Evolutionary conservation across 2,329 filamentous ascomycete genomes (phyloP), one percentile per base, ranked within the genome.

Genomic region (Exophiala xenobiotica): DNA sequence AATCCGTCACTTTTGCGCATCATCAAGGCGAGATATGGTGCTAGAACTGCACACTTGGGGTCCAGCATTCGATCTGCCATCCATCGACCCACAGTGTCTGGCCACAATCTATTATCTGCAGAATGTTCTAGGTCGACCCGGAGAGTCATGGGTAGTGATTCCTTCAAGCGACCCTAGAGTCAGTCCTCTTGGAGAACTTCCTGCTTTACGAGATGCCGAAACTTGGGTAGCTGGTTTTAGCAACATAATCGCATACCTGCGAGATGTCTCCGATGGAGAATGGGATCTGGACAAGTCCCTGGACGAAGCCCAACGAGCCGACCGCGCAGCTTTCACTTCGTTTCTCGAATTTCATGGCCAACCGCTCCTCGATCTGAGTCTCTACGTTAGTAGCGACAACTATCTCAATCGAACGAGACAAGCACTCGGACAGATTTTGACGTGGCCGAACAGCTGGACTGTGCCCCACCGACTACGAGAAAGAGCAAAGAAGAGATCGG

Each of bases 311-410:
- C 68, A 74, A 45, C 68, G 61, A 27, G 78, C 77, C 35, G 77
- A 80, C 43, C 41, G 48, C n/a, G 43, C 56, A 69, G 69, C 60
- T 18, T 72, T 71, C 70, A 75, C 81, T 27, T 80, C 88, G 56
- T 91, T 91, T 69, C 74, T 96, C 60, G 77, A 84, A 66, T 80
- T 84, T 20, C 83, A 86, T 52, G 88, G 86, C n/a, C 82, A 85
- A 43, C 82, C 86, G 24, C 80, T 97, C 54, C 69, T 96, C 62
- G 88, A 95, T 62, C 83, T 96, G 51, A 91, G 85, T 45, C 85
- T 97, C 61, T 97, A 95, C 69, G 87, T 93, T 57, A 93, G 90
- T 24, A 88, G 86, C 51, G 83, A 90, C 58, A 96, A 97, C 74
- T 99, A 93, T 80, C 78, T 83, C 49, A 75, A 78, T 37, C 74